phyloP scores from a whole-genome alignment of 1,284 basidiomycete species.

The Gymnopus androsaceus region DNA sequence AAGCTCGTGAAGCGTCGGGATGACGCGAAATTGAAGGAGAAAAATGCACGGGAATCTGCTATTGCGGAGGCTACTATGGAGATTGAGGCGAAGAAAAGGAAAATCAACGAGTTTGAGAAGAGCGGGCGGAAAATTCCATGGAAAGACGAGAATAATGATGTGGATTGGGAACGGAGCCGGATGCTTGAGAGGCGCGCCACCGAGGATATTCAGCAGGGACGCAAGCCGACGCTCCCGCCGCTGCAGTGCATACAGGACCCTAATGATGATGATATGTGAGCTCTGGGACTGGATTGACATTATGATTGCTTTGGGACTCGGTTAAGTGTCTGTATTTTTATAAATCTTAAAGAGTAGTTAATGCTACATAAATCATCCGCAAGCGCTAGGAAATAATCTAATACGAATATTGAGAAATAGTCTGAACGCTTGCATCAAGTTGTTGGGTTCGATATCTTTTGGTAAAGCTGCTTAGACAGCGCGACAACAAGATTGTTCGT shows the following conservation, averaged over 20 bases:
- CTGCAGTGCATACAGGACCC: slow-evolving; percentile 1
- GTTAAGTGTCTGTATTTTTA: too few species aligned
- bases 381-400: too few species aligned
- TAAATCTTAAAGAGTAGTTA: not conserved
- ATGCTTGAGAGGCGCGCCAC: slow-evolving; percentile 3
- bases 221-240: slow-evolving; percentile 13
- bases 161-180: slow-evolving; percentile 12
- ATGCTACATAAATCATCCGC: too few species aligned
- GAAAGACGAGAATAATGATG: not conserved
- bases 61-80: too few species aligned
- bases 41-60: not conserved
- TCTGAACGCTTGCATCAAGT: too few species aligned
- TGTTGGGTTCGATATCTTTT: too few species aligned
- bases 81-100: not conserved
- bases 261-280: not conserved
- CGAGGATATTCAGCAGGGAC: slow-evolving; percentile 10
- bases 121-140: not conserved
- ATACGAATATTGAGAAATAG: too few species aligned
- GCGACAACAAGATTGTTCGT: too few species aligned
- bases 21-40: slow-evolving; percentile 2
- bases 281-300: not conserved
- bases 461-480: too few species aligned
- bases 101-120: slow-evolving; percentile 2
- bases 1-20: slow-evolving; percentile 1
- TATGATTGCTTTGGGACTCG: too few species aligned